Evolutionary conservation across 805 yeast species (phyloP).

Genomic region (Zygotorulaspora chibaensis): DNA sequence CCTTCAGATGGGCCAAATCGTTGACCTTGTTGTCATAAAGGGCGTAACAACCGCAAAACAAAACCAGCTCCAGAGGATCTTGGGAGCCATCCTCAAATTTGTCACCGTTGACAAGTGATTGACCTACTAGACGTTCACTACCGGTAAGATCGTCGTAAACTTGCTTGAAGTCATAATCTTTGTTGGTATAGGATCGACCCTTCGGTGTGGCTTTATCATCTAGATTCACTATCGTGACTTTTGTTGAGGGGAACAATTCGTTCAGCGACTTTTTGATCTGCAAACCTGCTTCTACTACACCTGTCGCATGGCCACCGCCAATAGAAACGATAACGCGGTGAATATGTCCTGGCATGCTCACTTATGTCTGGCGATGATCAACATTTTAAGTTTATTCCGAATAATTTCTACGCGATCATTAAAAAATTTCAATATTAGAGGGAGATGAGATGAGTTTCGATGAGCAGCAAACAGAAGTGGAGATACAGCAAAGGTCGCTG

Average conservation of each 20-base stretch:
- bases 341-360: slow-evolving; percentile 7
- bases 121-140: slow-evolving; percentile 7
- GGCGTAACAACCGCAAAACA: slow-evolving; percentile 79
- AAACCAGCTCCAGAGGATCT: slow-evolving; percentile 32
- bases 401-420: neutral
- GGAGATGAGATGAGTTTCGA: slow-evolving; percentile 7
- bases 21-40: slow-evolving; percentile 58
- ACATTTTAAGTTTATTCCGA: neutral
- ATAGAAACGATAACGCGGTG: slow-evolving; percentile 21
- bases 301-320: slow-evolving; percentile 35
- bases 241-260: slow-evolving; percentile 22
- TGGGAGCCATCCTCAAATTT: slow-evolving; percentile 13
- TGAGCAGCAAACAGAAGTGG: slow-evolving; percentile 1
- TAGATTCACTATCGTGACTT: slow-evolving; percentile 42
- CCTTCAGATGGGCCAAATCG: slow-evolving; percentile 54
- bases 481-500: neutral
- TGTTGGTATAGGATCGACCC: slow-evolving; percentile 17
- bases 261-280: slow-evolving; percentile 36
- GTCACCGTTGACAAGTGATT: slow-evolving; percentile 20
- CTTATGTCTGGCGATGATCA: neutral
- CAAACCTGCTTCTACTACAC: slow-evolving; percentile 32
- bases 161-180: slow-evolving; percentile 35
- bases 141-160: slow-evolving; percentile 21
- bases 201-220: slow-evolving; percentile 24
- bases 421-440: slow-evolving; percentile 3